Evolutionary conservation across 2,329 filamentous ascomycete species (phyloP), one percentile per base, ranked within the genome.

Genomic region (Metarhizium humberi): DNA sequence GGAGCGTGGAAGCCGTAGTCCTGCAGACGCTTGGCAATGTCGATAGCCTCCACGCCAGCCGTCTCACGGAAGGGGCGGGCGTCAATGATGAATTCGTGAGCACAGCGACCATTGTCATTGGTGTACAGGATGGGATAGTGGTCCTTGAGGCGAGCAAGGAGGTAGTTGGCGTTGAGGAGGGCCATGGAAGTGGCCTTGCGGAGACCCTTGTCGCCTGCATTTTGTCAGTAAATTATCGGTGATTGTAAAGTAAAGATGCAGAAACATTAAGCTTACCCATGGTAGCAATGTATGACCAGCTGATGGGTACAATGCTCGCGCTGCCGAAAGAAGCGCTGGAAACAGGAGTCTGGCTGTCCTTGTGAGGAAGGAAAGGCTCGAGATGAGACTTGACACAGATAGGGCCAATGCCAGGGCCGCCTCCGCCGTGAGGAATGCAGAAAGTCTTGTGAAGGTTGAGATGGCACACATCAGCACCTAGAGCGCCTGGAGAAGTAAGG

Each of bases 381-480:
- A 97, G 83, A 65, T 95, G 89, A 58, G 84, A 75, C 69, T 92
- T 94, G 55, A 96, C 92, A 67, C 91, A 92, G 62, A 97, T 95
- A 53, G 92, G 92, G 2, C 92, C 92, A 42, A 96, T 90, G 64
- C 92, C 92, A 10, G 92, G 92, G 16, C 92, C 92, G 61, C 92
- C 92, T 60, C 92, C 92, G 55, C 92, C 92, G 72, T 97, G 92
- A 50, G 92, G 92, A 65, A 97, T 97, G 70, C 92, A 97, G 78
- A 97, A 97, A 3, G 92, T 97, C 81, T 97, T 97, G 82, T 97
- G 92, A 46, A 97, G 80, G 73, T 97, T 97, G 57, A 97, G 78
- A 75, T 96, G 92, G 80, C 92, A 97, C 43, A 96, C 92, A 69
- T 97, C 92, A 34, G 92, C 92, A 20, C 92, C 92, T 62, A 97